phyloP scores from a whole-genome alignment of 441 rosid species.

The Mallotus repandus region DNA sequence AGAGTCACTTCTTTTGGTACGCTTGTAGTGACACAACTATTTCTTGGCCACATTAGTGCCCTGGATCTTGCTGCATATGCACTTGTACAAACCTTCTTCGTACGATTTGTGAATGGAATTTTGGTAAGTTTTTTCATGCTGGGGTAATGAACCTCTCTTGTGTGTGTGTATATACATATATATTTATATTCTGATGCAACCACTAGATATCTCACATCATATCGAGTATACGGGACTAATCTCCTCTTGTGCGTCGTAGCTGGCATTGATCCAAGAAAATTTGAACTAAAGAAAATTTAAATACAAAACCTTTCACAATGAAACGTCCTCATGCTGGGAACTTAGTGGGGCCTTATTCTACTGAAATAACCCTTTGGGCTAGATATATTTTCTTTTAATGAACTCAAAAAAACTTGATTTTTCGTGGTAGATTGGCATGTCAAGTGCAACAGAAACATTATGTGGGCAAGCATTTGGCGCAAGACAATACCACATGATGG shows the following conservation, averaged over 20 bases:
- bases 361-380: not conserved
- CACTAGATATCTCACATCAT: too few species aligned
- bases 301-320: too few species aligned
- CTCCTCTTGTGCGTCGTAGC: too few species aligned
- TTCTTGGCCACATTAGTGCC: conserved; percentile 41
- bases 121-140: conserved; percentile 28
- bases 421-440: conserved; percentile 60
- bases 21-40: conserved; percentile 38
- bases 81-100: conserved; percentile 34
- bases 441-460: conserved; percentile 83
- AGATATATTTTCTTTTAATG: too few species aligned
- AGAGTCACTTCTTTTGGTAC: conserved; percentile 36
- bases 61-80: conserved; percentile 46
- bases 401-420: not conserved
- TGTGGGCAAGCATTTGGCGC: conserved; percentile 95
- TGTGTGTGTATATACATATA: too few species aligned
- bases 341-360: too few species aligned
- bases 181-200: too few species aligned
- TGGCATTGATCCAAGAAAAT: too few species aligned
- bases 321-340: too few species aligned
- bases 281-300: too few species aligned
- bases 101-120: conserved; percentile 42
- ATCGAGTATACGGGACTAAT: too few species aligned
- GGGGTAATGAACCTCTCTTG: too few species aligned
- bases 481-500: conserved; percentile 68